Evolutionary conservation across 2,329 filamentous ascomycete species (phyloP), one percentile per base, ranked within the genome.

Genomic region (Atkinsonella hypoxylon): DNA sequence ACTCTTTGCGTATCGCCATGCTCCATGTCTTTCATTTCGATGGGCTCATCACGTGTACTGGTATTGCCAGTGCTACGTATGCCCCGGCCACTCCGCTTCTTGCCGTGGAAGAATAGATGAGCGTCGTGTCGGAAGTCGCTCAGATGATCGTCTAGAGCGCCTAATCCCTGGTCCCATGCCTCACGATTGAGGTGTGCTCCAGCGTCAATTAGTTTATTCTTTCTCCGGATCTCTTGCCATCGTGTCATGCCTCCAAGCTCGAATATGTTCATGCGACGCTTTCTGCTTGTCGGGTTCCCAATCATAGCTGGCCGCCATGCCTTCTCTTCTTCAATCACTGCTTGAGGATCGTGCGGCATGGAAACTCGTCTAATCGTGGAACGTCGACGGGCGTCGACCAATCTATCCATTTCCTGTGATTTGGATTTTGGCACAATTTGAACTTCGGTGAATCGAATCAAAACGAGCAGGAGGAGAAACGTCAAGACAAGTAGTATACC

Each of bases 281-380:
- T 79, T 64, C 81, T 83, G 45, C 82, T 79, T 43, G 78, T 79
- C 12, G 85, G 84, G 60, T 86, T 84, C 12, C 85, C 85, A 61
- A 88, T 79, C 55, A 89, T 77, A 30, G 82, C 73, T 1, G 85
- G 81, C 52, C 78, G 78, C 84, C 82, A 89, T 45, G 82, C 76
- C 42, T 74, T 71, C 54, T 79, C 74, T 49, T 76, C 74, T 11
- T 74, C 67, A 55, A 75, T 68, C 32, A 67, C 58, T 3, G 70
- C 68, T 43, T 69, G 61, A 41, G 58, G 59, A 44, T 69, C 59
- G 55, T 63, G 63, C 8, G 68, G 67, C 62, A 67, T 64, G 4
- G 71, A 71, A 4, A 66, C 66, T n/a, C 70, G 70, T 2, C 72
- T 70, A 47, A 69, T 66, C 15, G 70, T 65, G 49, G 74, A 78